Base-by-base conservation (phyloP, 2,329 filamentous ascomycete species). In the Exophiala xenobiotica region DNA sequence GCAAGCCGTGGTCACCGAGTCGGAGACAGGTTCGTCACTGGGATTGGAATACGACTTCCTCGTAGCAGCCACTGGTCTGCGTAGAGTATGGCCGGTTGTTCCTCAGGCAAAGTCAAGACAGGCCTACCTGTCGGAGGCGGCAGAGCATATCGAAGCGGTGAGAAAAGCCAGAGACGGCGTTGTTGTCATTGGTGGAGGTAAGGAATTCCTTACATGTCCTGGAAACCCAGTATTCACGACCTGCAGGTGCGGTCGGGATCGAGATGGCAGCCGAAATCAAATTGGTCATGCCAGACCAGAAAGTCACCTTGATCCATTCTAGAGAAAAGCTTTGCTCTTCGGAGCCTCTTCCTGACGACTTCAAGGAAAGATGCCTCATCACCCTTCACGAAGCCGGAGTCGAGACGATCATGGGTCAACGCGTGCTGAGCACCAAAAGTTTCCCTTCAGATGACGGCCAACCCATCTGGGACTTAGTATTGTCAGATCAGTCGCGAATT, bases 201-300 rank as follows among this genome's bases (percentile, higher is more conserved):
- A 61, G 62, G 61, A 9, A 35, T 33, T 9, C n/a, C 12, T 31
- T 24, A 29, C 12, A 24, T 35, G 18, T n/a, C 4, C 6, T 24
- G n/a, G 11, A 43, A 12, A 11, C 4, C 6, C 29, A 23, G 12
- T n/a, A 8, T 26, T 44, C 14, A 46, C 29, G 18, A 9, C 24
- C 5, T 35, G 9, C 27, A 57, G 54, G 55, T 2, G 88, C 88
- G 5, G 88, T 91, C 1, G 88, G 88, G 6, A 83, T 91, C 48
- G 88, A 92, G 66, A 90, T 92, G 78, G 87, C 88, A 0, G 82
- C 86, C 1, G 88, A 93, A 70, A 73, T 91, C 47, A 91, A 90
- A 68, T 67, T 80, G 39, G 72, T 83, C 19, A 77, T 85, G 54
- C 87, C 88, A 0, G 63, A 78, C 8, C 72, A 82, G 47, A 78